Percentiles rank a stretch among this genome's conserved stretches.
Conservation (phyloP, 139 green algal species). For the Diplosphaera chodatii region DNA sequence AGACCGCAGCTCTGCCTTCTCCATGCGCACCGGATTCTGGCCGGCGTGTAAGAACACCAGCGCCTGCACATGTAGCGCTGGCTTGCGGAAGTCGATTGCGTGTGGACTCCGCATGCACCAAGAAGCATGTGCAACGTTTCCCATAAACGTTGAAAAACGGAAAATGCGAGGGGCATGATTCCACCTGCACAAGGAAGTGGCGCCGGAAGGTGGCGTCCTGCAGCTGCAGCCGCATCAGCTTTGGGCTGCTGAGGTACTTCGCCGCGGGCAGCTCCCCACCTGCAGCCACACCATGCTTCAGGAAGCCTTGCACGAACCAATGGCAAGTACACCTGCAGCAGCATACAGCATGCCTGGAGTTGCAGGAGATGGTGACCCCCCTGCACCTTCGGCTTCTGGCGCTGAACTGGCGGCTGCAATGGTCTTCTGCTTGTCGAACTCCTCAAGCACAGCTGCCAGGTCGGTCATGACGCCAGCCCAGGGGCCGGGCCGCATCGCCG, state of each 20-base stretch:
- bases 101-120: too few relatives aligned
- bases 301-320: too few relatives aligned
- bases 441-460: conserved; percentile 22
- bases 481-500: conserved; percentile 15
- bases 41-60: conserved; percentile 31
- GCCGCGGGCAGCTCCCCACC: conserved; percentile 9
- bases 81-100: too few relatives aligned
- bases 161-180: too few relatives aligned
- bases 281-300: not conserved
- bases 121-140: too few relatives aligned
- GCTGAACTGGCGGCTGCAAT: not conserved
- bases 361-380: not conserved
- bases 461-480: conserved; percentile 19
- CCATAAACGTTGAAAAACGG: too few relatives aligned
- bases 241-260: conserved; percentile 72
- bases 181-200: conserved; percentile 63
- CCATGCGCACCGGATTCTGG: not conserved
- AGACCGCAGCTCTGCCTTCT: conserved; percentile 1
- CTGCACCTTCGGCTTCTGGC: not conserved
- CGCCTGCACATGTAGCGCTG: conserved; percentile 16
- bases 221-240: conserved; percentile 73
- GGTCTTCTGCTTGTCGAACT: conserved; percentile 21
- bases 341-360: not conserved
- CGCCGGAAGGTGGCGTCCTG: conserved; percentile 65
- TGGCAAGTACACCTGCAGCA: too few relatives aligned